Base-by-base conservation (phyloP, 805 yeast species). In the Yamadazyma kitorensis region DNA sequence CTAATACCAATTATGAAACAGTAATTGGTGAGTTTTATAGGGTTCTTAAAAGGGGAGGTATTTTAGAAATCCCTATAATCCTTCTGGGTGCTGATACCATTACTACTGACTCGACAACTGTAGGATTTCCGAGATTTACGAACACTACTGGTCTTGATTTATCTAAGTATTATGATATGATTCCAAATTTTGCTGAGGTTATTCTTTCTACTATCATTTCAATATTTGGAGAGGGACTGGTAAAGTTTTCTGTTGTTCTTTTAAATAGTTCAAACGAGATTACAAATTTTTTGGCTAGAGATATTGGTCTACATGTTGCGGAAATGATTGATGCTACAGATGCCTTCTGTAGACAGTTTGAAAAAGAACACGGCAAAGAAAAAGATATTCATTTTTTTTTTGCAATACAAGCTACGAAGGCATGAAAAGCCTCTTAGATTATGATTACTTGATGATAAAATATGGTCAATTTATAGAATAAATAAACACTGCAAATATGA, bases 31-130 rank as follows among this genome's bases (percentile, higher is more conserved):
- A 68, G 36, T 64, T 64, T 33, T 38, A 59, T 36, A 46, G 73
- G 19, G 52, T 67, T 15, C 49, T 68, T 32, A 57, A 55, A 35
- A 41, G 34, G 5, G 70, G 61, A 1, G 73, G 72, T 2, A 29
- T 43, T 2, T 35, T 67, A 8, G 70, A 65, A 33, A 27, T 59
- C 8, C 68, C 69, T 2, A 24, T 49, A 5, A 39, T 56, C 13
- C 40, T 40, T 25, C 39, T 43, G 35, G 52, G 51, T 7, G 24
- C 38, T 9, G 43, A 36, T 17, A 36, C 41, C 3, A 36, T 41
- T 12, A 33, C 15, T 9, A 15, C 34, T 9, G 46, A 43, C 11
- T 39, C 37, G n/a, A 24, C 41, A 5, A 17, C 34, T 8, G 40
- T 38, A 12, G 43, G 45, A 16, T 39, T 44, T 20, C 45, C 48